phyloP scores from a whole-genome alignment of 2,329 filamentous ascomycete genomes.

The Trichoderma sp. region DNA sequence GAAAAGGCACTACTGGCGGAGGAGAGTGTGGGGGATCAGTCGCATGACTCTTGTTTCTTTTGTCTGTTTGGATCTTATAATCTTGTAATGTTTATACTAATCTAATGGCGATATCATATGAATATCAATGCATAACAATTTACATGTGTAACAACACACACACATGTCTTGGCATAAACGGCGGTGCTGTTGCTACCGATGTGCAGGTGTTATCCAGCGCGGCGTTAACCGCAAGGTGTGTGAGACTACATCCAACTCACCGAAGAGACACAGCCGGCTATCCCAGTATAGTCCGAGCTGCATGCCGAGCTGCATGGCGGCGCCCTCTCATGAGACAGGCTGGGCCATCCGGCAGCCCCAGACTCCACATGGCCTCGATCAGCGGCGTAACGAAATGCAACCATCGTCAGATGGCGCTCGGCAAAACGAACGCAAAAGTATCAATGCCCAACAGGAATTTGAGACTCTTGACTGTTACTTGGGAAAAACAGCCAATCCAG shows the following conservation, averaged over 20 bases:
- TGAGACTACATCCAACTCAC: neutral
- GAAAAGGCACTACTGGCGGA: neutral
- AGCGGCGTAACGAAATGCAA: neutral
- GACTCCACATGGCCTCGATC: neutral
- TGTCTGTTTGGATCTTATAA: neutral
- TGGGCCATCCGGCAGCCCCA: neutral
- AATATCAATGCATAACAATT: too few relatives aligned
- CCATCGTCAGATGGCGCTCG: neutral
- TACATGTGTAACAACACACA: too few relatives aligned
- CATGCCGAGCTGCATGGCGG: neutral
- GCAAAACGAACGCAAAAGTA: neutral
- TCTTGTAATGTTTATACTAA: neutral
- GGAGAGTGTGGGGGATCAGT: neutral
- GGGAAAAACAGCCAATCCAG: neutral
- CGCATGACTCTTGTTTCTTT: conserved; percentile 1
- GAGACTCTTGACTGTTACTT: neutral
- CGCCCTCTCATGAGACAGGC: neutral
- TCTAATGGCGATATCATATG: neutral
- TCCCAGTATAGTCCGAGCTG: neutral
- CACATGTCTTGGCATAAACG: neutral
- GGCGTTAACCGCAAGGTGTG: neutral
- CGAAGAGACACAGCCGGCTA: neutral
- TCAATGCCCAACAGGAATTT: neutral
- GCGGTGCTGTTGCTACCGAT: neutral
- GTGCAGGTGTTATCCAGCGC: neutral